phyloP scores from a whole-genome alignment of 805 yeast species.

The Zygoascus biomembranicola region DNA sequence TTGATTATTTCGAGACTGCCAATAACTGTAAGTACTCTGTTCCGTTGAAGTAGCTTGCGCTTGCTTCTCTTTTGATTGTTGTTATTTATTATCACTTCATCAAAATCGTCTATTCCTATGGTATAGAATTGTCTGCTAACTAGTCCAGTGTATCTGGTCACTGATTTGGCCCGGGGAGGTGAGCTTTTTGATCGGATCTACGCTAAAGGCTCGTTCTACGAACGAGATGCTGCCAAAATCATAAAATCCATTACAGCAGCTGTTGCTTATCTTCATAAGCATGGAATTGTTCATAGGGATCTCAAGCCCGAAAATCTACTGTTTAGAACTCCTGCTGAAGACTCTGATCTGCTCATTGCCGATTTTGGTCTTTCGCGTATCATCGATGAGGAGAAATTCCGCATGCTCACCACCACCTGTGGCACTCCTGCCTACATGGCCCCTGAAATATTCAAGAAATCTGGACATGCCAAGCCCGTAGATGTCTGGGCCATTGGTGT shows the following conservation, averaged over 20 bases:
- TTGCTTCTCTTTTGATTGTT: neutral
- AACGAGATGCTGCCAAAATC: constrained; percentile 42
- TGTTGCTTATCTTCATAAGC: constrained; percentile 47
- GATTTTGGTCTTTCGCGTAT: constrained; percentile 60
- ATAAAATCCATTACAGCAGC: constrained; percentile 46
- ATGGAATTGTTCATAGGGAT: constrained; percentile 62
- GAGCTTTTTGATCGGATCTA: constrained; percentile 58
- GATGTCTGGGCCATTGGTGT: constrained; percentile 79
- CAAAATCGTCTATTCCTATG: neutral
- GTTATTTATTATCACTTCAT: neutral
- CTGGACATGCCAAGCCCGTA: constrained; percentile 50
- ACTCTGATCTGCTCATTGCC: constrained; percentile 40
- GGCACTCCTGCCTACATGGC: constrained; percentile 75
- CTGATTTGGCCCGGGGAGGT: constrained; percentile 61
- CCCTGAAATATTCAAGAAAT: constrained; percentile 51
- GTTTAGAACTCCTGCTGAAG: constrained; percentile 35
- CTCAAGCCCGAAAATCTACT: constrained; percentile 65
- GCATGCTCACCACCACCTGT: constrained; percentile 40
- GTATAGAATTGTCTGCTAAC: neutral
- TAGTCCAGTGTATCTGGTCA: constrained; percentile 37
- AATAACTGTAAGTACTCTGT: constrained; percentile 27
- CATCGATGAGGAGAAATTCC: constrained; percentile 32
- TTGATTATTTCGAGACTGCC: constrained; percentile 64
- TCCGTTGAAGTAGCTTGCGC: neutral
- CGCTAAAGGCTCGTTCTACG: constrained; percentile 38